Evolutionary conservation across 306 rosid genomes (phyloP).

Genomic region (Cicer arietinum): DNA sequence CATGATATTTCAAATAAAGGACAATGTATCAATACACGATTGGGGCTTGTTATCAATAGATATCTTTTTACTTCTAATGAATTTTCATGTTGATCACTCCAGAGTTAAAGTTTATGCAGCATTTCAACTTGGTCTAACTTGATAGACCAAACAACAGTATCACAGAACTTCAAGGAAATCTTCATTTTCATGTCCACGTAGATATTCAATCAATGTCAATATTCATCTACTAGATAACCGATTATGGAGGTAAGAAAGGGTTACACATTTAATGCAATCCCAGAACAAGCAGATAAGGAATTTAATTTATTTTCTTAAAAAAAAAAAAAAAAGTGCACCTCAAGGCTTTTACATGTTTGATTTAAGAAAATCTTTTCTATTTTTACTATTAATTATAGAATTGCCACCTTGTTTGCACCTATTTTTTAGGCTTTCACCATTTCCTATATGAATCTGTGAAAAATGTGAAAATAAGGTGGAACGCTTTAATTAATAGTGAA

Average conservation of each 20-base stretch:
- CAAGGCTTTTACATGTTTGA: not conserved
- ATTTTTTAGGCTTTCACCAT: not conserved
- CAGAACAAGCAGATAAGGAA: constrained; percentile 1
- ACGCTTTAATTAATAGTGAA: not conserved
- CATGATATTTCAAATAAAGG: too few species aligned
- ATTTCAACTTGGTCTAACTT: not conserved
- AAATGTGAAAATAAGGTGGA: not conserved
- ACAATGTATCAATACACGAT: too few species aligned
- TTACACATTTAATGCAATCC: constrained; percentile 13
- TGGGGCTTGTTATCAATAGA: too few species aligned
- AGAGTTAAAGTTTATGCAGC: not conserved
- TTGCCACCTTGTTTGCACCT: not conserved
- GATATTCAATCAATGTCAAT: not conserved
- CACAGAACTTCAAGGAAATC: not conserved
- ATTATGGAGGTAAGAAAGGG: not conserved
- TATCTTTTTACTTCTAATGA: not conserved
- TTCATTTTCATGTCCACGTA: not conserved
- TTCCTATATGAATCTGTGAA: not conserved
- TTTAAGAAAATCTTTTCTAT: not conserved
- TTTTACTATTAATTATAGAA: constrained; percentile 3
- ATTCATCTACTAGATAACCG: not conserved
- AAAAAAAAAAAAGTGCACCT: not conserved
- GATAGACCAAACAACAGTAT: not conserved
- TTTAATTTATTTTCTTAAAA: not conserved
- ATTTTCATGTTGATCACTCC: not conserved